Evolutionary conservation across 805 yeast genomes (phyloP), one percentile per base, ranked within the genome.

Genomic region (Starmerella scarabaei): DNA sequence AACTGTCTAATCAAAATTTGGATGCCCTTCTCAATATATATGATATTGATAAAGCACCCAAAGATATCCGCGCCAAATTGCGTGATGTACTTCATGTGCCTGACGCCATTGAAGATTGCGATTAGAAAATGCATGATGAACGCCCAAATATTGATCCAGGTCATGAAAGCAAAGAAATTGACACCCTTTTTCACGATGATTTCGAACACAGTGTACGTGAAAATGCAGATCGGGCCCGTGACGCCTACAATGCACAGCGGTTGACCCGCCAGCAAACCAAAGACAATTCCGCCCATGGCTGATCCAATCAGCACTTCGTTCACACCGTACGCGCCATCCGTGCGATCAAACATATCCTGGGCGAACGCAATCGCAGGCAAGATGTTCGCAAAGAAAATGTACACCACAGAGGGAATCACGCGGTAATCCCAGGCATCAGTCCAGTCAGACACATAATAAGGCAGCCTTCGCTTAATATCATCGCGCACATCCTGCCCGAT

Each of bases 241-340:
- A 88, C 96, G 3, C 98, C 98, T 7, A 91, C 97, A 20, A 88
- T 81, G 53, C 94, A 82, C 21, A 91, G 60, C 0, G 98, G 98
- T 52, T 86, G 94, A 0, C 96, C 97, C 0, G 80, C 68, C 41
- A 86, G 65, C 5, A 81, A 50, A 0, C 97, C 95, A 63, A 91
- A 88, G 1, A 82, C 75, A 4, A 86, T 69, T 0, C 97, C 96
- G 0, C 83, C 96, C 56, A 91, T 59, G 0, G 94, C 94, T 24
- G 86, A 75, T 5, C 91, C 68, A 55, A 91, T 54, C 19, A 88
- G 65, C 2, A 88, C 80, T 55, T 88, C 98, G 55, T 88, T 91
- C 3, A 91, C 80, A 3, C 98, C 98, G 53, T 84, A 88, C 11
- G 86, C 69, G 49, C 80, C 75, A 36, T 80, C 62, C 0, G 98